These are phyloP conservation scores for Pichia sporocuriosa DNA, from an alignment of 805 yeast species.

Conservation along the genomic window DNA sequence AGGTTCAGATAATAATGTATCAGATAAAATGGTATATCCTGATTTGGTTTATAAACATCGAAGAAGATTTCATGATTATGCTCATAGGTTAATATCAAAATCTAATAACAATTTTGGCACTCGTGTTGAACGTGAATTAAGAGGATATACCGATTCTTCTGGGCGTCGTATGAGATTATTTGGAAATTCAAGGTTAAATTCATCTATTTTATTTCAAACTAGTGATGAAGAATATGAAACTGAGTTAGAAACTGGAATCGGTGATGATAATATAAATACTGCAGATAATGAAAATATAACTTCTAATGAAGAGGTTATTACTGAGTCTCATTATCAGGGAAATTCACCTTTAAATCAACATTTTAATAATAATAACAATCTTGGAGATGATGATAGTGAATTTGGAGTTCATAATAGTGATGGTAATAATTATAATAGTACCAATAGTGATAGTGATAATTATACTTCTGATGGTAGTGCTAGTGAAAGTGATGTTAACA, in stretches of 20 bases:
- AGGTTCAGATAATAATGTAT: neutral
- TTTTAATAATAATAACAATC: neutral
- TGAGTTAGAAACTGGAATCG: no score
- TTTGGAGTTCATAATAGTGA: neutral
- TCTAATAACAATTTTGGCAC: conserved; percentile 1
- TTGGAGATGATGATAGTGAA: neutral
- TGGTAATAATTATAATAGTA: neutral
- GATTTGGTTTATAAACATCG: conserved; percentile 29
- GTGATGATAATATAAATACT: neutral
- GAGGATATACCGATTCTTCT: neutral
- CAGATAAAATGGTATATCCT: conserved; percentile 11
- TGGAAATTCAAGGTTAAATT: neutral
- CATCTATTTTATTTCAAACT: neutral
- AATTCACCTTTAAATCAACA: neutral
- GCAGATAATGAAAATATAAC: neutral
- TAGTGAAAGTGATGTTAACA: conserved; percentile 11
- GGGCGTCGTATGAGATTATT: neutral
- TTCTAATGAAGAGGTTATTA: neutral
- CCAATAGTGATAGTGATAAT: neutral
- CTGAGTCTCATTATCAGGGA: no score
- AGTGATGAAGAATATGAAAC: neutral
- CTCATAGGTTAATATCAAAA: conserved; percentile 3
- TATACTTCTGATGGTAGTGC: conserved; percentile 11
- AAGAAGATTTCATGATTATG: conserved; percentile 17
- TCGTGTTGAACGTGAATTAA: neutral